phyloP scores from a whole-genome alignment of 257 asterid genomes.

The Solanum medicagineum region DNA sequence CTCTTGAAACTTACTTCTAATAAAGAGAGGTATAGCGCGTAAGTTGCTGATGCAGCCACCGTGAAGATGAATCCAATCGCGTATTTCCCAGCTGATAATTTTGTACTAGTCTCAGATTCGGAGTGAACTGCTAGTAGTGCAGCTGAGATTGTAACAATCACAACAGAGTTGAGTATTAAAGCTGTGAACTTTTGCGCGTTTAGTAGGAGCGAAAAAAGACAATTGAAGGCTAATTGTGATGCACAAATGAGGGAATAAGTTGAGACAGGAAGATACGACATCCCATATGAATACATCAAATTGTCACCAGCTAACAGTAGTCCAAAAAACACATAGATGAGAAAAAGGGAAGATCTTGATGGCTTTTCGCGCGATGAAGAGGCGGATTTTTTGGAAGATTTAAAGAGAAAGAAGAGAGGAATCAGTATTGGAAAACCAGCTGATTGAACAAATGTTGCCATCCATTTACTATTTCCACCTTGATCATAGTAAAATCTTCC shows the following conservation, averaged over 20 bases:
- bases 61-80: conserved; percentile 17
- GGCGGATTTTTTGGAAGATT: background rate
- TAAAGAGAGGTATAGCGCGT: conserved; percentile 12
- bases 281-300: conserved; percentile 25
- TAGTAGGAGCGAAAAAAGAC: conserved; percentile 16
- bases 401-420: conserved; percentile 12
- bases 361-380: background rate
- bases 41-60: conserved; percentile 20
- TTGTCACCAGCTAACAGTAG: conserved; percentile 18
- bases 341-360: background rate
- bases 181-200: conserved; percentile 26
- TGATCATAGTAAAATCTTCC: conserved; percentile 24
- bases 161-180: conserved; percentile 20
- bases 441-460: conserved; percentile 26
- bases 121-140: conserved; percentile 21
- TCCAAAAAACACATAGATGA: conserved; percentile 19
- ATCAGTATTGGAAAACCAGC: conserved; percentile 21
- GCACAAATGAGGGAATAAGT: conserved; percentile 33
- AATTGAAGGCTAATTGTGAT: conserved; percentile 29
- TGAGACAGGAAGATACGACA: conserved; percentile 25
- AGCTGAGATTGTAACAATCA: conserved; percentile 24
- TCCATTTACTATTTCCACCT: conserved; percentile 39
- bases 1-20: conserved; percentile 13
- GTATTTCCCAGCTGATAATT: conserved; percentile 7
- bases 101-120: conserved; percentile 6